Conservation (phyloP, 208 protist genomes). For the Blechomonas ayalai region DNA sequence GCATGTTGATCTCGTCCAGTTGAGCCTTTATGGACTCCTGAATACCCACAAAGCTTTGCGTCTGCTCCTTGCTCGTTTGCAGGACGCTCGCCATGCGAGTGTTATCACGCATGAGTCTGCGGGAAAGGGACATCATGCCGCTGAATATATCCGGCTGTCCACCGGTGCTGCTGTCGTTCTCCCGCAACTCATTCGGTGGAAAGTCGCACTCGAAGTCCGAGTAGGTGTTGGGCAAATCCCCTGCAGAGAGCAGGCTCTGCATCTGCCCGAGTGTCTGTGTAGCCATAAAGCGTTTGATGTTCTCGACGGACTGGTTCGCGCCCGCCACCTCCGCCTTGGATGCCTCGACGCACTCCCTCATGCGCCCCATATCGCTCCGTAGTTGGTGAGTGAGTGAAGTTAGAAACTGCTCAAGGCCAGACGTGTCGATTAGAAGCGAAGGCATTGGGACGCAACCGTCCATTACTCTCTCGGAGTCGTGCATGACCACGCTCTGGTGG, state of each 20-base stretch:
- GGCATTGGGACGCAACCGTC: conserved; percentile 20
- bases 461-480: too few species aligned
- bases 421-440: conserved; percentile 22
- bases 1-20: background rate
- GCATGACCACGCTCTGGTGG: too few species aligned
- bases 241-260: conserved; percentile 7
- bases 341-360: conserved; percentile 6
- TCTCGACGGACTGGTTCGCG: conserved; percentile 6
- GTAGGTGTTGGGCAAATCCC: background rate
- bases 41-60: conserved; percentile 2
- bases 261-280: conserved; percentile 9
- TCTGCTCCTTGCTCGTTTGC: conserved; percentile 2
- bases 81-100: conserved; percentile 10
- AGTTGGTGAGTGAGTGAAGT: conserved; percentile 18
- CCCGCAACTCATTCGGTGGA: background rate
- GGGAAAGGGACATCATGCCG: conserved; percentile 20
- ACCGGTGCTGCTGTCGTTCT: too few species aligned
- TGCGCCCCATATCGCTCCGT: conserved; percentile 5
- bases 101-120: conserved; percentile 20
- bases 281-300: conserved; percentile 16
- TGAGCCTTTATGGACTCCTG: conserved; percentile 4
- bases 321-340: conserved; percentile 7
- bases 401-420: conserved; percentile 36
- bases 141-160: conserved; percentile 13
- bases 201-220: background rate